phyloP scores from a whole-genome alignment of 148 eudicot species.

The Rhododendron ovatum region DNA sequence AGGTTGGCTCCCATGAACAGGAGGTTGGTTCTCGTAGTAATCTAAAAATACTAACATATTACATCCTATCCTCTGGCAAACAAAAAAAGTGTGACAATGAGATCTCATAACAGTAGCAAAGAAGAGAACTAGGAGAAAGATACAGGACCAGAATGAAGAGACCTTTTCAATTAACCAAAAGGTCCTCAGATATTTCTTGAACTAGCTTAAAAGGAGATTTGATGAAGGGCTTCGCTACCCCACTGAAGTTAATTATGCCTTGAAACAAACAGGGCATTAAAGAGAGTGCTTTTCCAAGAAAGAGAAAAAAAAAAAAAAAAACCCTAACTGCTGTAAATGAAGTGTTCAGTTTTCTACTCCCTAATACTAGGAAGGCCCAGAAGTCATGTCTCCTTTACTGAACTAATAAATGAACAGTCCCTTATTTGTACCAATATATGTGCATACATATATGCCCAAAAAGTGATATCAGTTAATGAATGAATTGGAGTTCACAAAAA shows the following conservation, averaged over 20 bases:
- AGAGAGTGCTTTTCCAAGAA: neutral
- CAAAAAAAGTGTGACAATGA: neutral
- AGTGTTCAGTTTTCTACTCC: neutral
- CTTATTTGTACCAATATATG: neutral
- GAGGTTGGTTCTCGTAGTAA: too few relatives aligned
- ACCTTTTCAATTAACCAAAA: neutral
- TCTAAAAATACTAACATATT: too few relatives aligned
- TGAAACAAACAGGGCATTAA: neutral
- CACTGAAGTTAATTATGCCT: neutral
- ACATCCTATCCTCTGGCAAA: too few relatives aligned
- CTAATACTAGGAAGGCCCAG: conserved; percentile 3
- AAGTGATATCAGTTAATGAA: neutral
- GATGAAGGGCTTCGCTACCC: neutral
- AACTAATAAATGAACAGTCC: conserved; percentile 12
- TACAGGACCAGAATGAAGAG: neutral
- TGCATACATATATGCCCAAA: neutral
- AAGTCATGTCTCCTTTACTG: neutral
- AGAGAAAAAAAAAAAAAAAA: neutral
- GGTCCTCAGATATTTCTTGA: neutral
- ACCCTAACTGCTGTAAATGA: neutral
- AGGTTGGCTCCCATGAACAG: too few relatives aligned
- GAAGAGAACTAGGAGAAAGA: neutral
- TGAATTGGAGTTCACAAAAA: neutral
- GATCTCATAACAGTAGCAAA: neutral
- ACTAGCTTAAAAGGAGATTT: neutral